Conservation (phyloP, 805 yeast species). For the Peterozyma toletana region DNA sequence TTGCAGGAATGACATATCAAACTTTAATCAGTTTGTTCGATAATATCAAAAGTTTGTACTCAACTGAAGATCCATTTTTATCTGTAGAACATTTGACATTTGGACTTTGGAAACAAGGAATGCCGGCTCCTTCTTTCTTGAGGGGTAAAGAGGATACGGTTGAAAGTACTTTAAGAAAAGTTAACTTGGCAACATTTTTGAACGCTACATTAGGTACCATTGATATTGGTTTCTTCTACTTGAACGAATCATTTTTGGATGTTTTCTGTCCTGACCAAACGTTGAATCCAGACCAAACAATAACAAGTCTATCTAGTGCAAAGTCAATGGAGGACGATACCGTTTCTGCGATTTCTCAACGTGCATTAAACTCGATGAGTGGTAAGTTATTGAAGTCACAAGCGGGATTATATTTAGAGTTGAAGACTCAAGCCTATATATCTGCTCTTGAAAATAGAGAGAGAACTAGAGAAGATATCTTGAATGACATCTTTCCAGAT, state of each 20-base stretch:
- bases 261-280: slow-evolving; percentile 77
- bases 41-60: slow-evolving; percentile 63
- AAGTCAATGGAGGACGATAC: not conserved
- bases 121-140: slow-evolving; percentile 48
- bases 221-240: slow-evolving; percentile 80
- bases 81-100: slow-evolving; percentile 65
- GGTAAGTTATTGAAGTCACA: slow-evolving; percentile 63
- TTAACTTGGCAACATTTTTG: slow-evolving; percentile 81
- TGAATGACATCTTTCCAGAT: slow-evolving; percentile 71
- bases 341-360: slow-evolving; percentile 2
- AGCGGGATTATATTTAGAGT: slow-evolving; percentile 71
- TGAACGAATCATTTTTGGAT: slow-evolving; percentile 78
- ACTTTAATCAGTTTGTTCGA: slow-evolving; percentile 72
- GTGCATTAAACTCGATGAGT: not conserved
- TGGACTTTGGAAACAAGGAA: slow-evolving; percentile 63
- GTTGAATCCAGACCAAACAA: slow-evolving; percentile 35
- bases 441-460: slow-evolving; percentile 71
- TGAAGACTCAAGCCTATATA: slow-evolving; percentile 93
- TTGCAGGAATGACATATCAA: slow-evolving; percentile 56
- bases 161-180: slow-evolving; percentile 66
- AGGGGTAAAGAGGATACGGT: slow-evolving; percentile 55
- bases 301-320: slow-evolving; percentile 16
- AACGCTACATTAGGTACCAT: slow-evolving; percentile 81
- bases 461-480: slow-evolving; percentile 54
- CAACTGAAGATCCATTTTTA: slow-evolving; percentile 66